Evolutionary conservation across 164 flowering plant genomes (phyloP), one percentile per base, ranked within the genome.

Genomic region (Protea cynaroides): DNA sequence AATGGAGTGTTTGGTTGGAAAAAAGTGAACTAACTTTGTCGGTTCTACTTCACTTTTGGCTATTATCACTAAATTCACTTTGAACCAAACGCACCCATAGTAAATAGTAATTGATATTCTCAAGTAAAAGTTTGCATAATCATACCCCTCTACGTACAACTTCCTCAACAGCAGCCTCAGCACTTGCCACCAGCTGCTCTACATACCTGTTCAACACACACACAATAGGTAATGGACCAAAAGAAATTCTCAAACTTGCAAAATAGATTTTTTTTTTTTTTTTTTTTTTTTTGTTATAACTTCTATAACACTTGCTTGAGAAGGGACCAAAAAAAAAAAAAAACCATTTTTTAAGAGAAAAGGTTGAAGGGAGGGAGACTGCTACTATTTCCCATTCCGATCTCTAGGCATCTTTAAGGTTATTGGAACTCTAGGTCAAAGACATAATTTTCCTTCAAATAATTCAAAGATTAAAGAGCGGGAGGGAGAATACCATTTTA

Each of bases 91-190:
- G 7, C 0, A 49, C 15, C 7, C 17, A 49, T 49, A 49, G 22
- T 38, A 66, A 36, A 21, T 8, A 7, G n/a, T 47, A 7, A 64
- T 6, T 55, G 54, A 9, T 1, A 25, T n/a, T 52, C 40, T 24
- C 34, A 71, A 47, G 36, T 22, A 52, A 46, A 52, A 68, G 34
- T 56, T 57, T 13, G 19, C 62, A 55, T 37, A 65, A 61, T 71
- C 86, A 74, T 80, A 94, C 97, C 68, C 97, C 97, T 56, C 97
- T 88, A 25, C 84, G 76, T 46, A 88, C 68, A 68, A 94, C 97
- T 80, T 94, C 99, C 78, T 89, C 87, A 47, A 94, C 97, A 34
- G 99, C 99, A 73, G 99, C 99, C 81, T 94, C 99, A 55, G 97
- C 98, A 79, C 98, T 91, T 23, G 79, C 84, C 61, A 91, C 95